These are phyloP conservation scores for Cudoniella acicularis DNA, from an alignment of 495 filamentous ascomycete species.

Conservation along the genomic window DNA sequence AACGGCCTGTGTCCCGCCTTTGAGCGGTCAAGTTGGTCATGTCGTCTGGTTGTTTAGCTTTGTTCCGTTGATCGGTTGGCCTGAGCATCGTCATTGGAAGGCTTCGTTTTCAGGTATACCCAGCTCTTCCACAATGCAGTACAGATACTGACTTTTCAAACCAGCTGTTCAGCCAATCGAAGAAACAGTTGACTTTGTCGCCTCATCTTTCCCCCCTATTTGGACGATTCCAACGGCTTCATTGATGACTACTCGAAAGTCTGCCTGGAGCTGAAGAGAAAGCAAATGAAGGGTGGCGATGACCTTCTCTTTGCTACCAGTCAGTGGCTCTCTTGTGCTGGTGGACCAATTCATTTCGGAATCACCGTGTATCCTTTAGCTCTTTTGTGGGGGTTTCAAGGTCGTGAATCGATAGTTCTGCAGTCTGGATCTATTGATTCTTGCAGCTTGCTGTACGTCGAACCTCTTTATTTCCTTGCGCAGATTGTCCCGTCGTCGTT, in stretches of 20 bases:
- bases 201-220: neutral
- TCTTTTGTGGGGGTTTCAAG: neutral
- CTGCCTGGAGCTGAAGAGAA: neutral
- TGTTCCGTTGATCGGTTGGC: neutral
- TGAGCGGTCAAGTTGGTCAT: too few relatives aligned
- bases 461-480: neutral
- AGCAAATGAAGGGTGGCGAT: neutral
- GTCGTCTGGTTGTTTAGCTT: too few relatives aligned
- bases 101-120: neutral
- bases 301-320: neutral
- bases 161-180: neutral
- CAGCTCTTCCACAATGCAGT: neutral
- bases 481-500: neutral
- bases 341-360: neutral
- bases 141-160: neutral
- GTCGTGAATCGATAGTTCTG: neutral
- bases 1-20: too few relatives aligned
- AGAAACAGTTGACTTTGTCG: neutral
- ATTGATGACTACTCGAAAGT: neutral
- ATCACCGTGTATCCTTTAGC: neutral
- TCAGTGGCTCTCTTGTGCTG: neutral
- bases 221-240: neutral
- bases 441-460: neutral
- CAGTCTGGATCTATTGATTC: neutral
- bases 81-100: too few relatives aligned